Base-by-base conservation (phyloP, 768 basidiomycete species). In the Lentinula boryana region DNA sequence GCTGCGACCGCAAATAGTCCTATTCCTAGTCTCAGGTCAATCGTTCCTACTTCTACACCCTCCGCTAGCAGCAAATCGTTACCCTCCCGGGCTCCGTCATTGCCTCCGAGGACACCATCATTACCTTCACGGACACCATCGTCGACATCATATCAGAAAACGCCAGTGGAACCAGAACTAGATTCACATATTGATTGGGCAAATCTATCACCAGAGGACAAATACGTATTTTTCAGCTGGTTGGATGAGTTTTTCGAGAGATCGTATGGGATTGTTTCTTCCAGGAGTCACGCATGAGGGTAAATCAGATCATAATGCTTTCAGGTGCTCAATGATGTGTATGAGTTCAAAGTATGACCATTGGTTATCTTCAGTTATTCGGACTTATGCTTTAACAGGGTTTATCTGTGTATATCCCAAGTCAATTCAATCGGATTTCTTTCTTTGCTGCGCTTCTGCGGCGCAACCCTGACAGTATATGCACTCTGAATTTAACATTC, bases 201-300 rank as follows among this genome's bases (percentile, higher is more conserved):
- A 5, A 84, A 88, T 69, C 76, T 93, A 51, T 81, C 84, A 1
- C 67, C 69, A 21, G 79, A 86, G 68, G 89, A 93, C 67, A 92
- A 90, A 68, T 74, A 82, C 33, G 82, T 76, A 27, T 88, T 93
- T 68, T 93, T 92, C 70, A 72, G 72, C 62, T 92, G 90, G 89
- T 75, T 93, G 21, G 90, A 93, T 68, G 90, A 91, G 66, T 92
- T 86, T 72, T 93, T 93, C 66, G 78, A 82, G 15, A 76, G 78
- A 36, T 75, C 74, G 53, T 69, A 62, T 52, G 55, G 56, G 4
- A 62, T 62, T 7, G 7, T 32, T 8, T 31, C 36, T 27, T 4
- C 56, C 8, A 12, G 16, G 6, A 49, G 21, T 23, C 6, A 49
- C 23, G 6, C 8, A 31, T 49, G 16, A 23, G 5, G 41, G 13